Base-by-base conservation (phyloP, 768 basidiomycete genomes). In the Pleurotus salmoneostramineus region DNA sequence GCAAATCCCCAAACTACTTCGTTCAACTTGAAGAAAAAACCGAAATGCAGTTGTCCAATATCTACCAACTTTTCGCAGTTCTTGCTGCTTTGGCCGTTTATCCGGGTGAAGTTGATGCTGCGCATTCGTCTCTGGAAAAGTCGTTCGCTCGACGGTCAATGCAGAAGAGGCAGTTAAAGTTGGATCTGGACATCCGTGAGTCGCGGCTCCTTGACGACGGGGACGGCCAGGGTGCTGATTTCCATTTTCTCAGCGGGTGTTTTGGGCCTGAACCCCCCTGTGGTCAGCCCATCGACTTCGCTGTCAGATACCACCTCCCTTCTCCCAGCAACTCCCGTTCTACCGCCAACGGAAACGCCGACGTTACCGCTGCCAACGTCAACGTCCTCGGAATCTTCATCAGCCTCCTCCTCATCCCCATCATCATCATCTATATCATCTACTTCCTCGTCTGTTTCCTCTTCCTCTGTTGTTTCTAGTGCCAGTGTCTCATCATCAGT, bases 121-220 rank as follows among this genome's bases (percentile, higher is more conserved):
- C 52, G 37, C 52, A 55, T 43, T 55, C 52, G 40, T 55, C 52
- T 35, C 52, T 55, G 52, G 52, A 55, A 43, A 55, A 27, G 31
- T 55, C 52, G 52, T 55, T 55, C 37, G 52, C 52, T 35, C 36
- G 52, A 43, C 35, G 52, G 40, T 55, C 52, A 40, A 8, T 40
- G 35, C 32, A 33, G 49, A 33, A 37, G 35, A 10, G 49, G 35
- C 49, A 50, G 35, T 12, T 50, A 50, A 33, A 33, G 8, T 31
- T 32, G 8, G 5, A 45, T 17, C 4, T 45, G 44, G 44, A 17
- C 2, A 11, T 45, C 15, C 44, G 44, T 45, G 44, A 45, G 44
- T 45, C 6, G 6, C 44, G 12, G 44, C 1, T 11, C 44, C 44
- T 45, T 45, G 44, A 45, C 44, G 44, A 45, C 44, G 44, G 44